Conservation (phyloP, 805 yeast genomes). For the Candida peoriensis region DNA sequence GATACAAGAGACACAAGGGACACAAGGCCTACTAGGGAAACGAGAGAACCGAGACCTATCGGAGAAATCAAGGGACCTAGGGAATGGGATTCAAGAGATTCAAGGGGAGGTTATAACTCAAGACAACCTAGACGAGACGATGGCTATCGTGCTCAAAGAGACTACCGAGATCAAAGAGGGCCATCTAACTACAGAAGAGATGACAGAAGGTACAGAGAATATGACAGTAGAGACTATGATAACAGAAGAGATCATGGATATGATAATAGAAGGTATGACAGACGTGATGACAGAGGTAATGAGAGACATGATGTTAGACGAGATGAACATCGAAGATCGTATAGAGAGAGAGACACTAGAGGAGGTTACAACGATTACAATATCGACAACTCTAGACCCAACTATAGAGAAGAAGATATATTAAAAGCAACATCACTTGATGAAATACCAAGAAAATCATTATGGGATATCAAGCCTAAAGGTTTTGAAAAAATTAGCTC, state of each 20-base stretch:
- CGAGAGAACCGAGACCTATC: constrained; percentile 2
- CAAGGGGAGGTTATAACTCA: constrained; percentile 4
- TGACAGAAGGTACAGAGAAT: constrained; percentile 1
- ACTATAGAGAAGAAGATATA: constrained; percentile 26
- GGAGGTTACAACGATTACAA: no score
- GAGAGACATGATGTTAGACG: constrained; percentile 5
- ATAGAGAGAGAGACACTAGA: no score
- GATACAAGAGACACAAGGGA: constrained; percentile 7
- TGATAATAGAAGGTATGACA: constrained; percentile 4
- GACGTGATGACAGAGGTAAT: constrained; percentile 10
- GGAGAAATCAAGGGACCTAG: neutral
- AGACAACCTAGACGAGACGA: constrained; percentile 1
- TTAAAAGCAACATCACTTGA: constrained; percentile 42
- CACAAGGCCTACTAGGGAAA: constrained; percentile 1
- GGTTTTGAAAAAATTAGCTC: constrained; percentile 74
- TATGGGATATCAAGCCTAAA: constrained; percentile 69
- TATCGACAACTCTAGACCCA: constrained; percentile 4
- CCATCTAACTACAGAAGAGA: no score
- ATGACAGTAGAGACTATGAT: neutral
- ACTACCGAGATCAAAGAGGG: constrained; percentile 1
- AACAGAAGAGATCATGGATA: constrained; percentile 6
- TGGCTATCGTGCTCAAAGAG: constrained; percentile 2
- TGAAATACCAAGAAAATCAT: constrained; percentile 44
- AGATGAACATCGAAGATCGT: constrained; percentile 1
- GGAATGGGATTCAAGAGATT: constrained; percentile 5